Base-by-base conservation (phyloP, 2,329 filamentous ascomycete species). In the Didymellaceae sp. region DNA sequence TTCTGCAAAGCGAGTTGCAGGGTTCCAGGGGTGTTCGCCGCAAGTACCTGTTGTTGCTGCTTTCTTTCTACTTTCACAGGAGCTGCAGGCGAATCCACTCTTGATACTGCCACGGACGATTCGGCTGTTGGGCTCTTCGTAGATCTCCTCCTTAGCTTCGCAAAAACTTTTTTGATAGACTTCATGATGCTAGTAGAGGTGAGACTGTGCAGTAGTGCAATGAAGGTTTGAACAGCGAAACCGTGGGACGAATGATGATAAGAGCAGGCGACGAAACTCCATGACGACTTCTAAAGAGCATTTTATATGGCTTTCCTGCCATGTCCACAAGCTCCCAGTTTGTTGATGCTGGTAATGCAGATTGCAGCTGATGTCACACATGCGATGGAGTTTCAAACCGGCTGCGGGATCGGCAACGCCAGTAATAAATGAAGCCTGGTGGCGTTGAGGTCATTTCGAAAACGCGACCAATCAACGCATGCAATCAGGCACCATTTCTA, bases 1-100 rank as follows among this genome's bases (percentile, higher is more conserved):
- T 91, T 91, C 61, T 81, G 77, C 16, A 91, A 73, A 9, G 82
- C 80, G 51, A 91, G 80, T 42, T 82, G 77, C 35, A 90, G 75
- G 7, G 81, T 85, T 2, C 61, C 63, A 5, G 57, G 34, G 1
- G 64, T 58, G 6, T 59, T 57, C 43, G 58, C 49, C 14, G 65
- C 59, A 5, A 66, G 30, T 5, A 66, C 54, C 39, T 68, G 63
- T 39, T 72, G 66, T 32, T 64, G 61, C 33, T 52, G 44, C 22
- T 57, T 38, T 18, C 14, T 31, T 35, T 41, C 57, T 13, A 44
- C 18, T 7, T 18, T 25, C 9, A 44, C 44, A 22, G 25, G 34
- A 26, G 56, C 35, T 25, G 57, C 21, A 32, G 32, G 38, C 41
- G 39, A 13, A n/a, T 22, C 17, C 3, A 28, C 16, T 18, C 31